A percentile compares a stretch with the other conserved stretches of the same genome.
Conservation (phyloP, 176 grass and related monocot genomes). For the Oryza meridionalis region DNA sequence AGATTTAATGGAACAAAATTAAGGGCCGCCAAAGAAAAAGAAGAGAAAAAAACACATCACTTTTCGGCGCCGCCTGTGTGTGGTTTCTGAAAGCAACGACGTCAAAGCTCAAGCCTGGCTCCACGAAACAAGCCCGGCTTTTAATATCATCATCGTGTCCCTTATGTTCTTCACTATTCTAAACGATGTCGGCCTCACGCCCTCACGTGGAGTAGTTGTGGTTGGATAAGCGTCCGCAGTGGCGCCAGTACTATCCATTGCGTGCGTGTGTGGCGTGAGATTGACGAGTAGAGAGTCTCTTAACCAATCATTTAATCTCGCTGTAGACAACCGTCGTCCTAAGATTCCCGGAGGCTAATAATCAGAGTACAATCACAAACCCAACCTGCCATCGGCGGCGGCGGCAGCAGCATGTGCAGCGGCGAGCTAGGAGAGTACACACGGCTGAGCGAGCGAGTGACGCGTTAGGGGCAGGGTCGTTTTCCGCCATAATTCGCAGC, state of each 20-base stretch:
- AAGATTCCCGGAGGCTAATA: too few species aligned
- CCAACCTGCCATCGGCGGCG: neutral
- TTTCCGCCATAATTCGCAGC: conserved; percentile 17
- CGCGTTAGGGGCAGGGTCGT: conserved; percentile 19
- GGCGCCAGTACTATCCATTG: neutral
- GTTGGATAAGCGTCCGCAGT: conserved; percentile 30
- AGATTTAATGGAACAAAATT: neutral
- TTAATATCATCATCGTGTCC: neutral
- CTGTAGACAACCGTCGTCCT: conserved; percentile 12
- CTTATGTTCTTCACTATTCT: neutral
- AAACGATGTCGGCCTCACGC: neutral
- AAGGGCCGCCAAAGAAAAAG: neutral
- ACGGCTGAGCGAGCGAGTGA: neutral
- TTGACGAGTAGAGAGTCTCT: neutral
- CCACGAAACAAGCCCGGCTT: neutral
- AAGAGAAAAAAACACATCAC: neutral
- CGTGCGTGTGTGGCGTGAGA: conserved; percentile 19
- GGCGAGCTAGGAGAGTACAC: too few species aligned
- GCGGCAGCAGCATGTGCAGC: neutral
- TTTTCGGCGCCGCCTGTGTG: neutral
- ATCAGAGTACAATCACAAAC: neutral
- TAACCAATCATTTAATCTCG: neutral
- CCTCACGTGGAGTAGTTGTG: neutral
- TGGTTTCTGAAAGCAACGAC: neutral
- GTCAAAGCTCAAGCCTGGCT: too few species aligned